Conservation (phyloP, 345 rosid species). For the Iberis pinnata region DNA sequence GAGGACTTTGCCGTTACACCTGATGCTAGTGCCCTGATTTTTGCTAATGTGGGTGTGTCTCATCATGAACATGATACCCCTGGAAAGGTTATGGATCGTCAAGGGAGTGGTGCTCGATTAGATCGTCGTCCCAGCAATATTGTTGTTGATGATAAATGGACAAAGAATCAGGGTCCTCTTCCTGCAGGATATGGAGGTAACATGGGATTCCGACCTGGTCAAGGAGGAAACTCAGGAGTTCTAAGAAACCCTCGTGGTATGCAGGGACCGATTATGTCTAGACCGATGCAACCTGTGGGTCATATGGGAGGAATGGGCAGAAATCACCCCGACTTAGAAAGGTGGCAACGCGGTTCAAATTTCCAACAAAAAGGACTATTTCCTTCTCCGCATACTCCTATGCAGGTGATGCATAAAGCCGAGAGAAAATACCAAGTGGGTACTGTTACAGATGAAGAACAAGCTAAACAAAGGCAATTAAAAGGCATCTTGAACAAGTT, state of each 20-base stretch:
- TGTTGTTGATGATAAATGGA: conserved; percentile 67
- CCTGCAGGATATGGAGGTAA: conserved; percentile 50
- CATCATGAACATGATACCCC: conserved; percentile 53
- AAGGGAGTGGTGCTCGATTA: conserved; percentile 46
- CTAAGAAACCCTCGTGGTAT: conserved; percentile 59
- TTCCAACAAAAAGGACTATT: conserved; percentile 69
- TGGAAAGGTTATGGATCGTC: conserved; percentile 63
- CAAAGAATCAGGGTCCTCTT: conserved; percentile 40
- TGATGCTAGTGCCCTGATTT: conserved; percentile 43
- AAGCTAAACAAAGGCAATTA: conserved; percentile 76
- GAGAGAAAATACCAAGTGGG: conserved; percentile 89
- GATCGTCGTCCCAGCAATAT: conserved; percentile 67
- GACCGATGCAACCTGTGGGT: conserved; percentile 65
- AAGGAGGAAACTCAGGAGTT: conserved; percentile 71
- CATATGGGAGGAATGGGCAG: conserved; percentile 60
- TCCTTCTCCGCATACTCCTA: conserved; percentile 80
- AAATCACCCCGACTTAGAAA: conserved; percentile 56
- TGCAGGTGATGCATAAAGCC: conserved; percentile 85
- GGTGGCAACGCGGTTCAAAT: conserved; percentile 74
- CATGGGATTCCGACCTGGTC: conserved; percentile 54
- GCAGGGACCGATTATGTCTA: conserved; percentile 58
- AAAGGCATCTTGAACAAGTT: conserved; percentile 88
- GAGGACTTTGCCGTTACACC: conserved; percentile 45
- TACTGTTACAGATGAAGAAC: conserved; percentile 65
- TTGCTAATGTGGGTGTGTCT: conserved; percentile 32